Base-by-base conservation (phyloP, 2,329 filamentous ascomycete species). In the Triangularia verruculosa region DNA sequence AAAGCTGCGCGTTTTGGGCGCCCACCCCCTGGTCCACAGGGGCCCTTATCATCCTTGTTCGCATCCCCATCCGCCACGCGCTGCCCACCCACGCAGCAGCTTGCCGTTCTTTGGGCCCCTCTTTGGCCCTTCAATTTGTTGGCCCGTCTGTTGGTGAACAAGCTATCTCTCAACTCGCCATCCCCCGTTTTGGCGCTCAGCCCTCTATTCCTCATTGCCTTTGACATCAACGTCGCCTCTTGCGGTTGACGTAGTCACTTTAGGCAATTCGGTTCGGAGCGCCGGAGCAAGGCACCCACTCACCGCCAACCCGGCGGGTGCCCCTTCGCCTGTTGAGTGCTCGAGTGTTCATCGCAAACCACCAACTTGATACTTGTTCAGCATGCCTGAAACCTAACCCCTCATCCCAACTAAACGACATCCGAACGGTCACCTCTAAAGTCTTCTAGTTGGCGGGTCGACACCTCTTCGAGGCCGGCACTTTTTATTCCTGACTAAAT, bases 41-140 rank as follows among this genome's bases (percentile, higher is more conserved):
- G n/a, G n/a, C n/a, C n/a, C 39, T 47, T 47, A 47, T 47, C 20
- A 54, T 28, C 51, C 51, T 54, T 54, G 51, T 27, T 11, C 22
- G 12, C 12, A 15, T n/a, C 51, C 51, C 22, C 51, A 52, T 27
- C 57, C 57, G 57, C 57, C 57, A 59, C 57, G 57, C 39, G 39
- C 24, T 43, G 56, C 32, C 32, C 56, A 57, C 55, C 28, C 55
- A 57, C 28, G 28, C 30, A 20, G 30, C 34, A 57, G 28, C 55
- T 27, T 53, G 59, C 55, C 63, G 63, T 57, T 64, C 43, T 30
- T 57, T 25, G 59, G 61, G 56, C 58, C 61, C 65, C 63, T 63
- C 63, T 59, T 62, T 61, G 39, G 27, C 43, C 25, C 61, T 59
- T 32, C 34, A 43, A 59, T 55, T 63, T 62, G 65, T 67, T 67